A percentile compares a stretch with the other conserved stretches of the same genome.
These are phyloP conservation scores for Acer campestre DNA, from an alignment of 345 rosid genomes.

Conservation along the genomic window DNA sequence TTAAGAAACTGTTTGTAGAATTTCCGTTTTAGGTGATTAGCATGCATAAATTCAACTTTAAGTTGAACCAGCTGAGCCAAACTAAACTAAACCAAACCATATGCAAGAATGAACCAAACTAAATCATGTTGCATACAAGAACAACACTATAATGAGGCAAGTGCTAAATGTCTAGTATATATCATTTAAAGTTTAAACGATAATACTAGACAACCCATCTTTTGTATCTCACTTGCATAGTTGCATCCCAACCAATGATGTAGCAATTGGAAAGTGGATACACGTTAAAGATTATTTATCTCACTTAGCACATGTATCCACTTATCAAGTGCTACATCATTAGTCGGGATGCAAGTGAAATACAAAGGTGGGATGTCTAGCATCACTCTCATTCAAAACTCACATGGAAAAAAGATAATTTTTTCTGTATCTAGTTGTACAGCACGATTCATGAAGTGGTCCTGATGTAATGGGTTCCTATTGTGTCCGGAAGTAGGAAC, in stretches of 20 bases:
- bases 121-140: neutral
- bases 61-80: neutral
- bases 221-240: too few relatives aligned
- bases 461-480: neutral
- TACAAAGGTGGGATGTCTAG: too few relatives aligned
- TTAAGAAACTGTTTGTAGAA: neutral
- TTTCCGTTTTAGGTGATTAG: neutral
- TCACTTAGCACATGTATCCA: too few relatives aligned
- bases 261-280: too few relatives aligned
- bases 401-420: neutral
- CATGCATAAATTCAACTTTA: neutral
- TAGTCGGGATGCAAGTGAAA: too few relatives aligned
- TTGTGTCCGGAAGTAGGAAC: neutral
- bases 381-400: neutral
- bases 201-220: too few relatives aligned
- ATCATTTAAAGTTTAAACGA: too few relatives aligned
- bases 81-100: neutral
- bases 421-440: conserved; percentile 2
- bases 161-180: neutral
- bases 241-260: too few relatives aligned
- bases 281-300: too few relatives aligned
- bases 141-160: neutral
- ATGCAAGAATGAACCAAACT: neutral
- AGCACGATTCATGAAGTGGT: neutral
- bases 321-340: too few relatives aligned